A percentile compares a stretch with the other conserved stretches of the same genome.
phyloP scores from a whole-genome alignment of 139 green algal species.

The Zygnema circumcarinatum region DNA sequence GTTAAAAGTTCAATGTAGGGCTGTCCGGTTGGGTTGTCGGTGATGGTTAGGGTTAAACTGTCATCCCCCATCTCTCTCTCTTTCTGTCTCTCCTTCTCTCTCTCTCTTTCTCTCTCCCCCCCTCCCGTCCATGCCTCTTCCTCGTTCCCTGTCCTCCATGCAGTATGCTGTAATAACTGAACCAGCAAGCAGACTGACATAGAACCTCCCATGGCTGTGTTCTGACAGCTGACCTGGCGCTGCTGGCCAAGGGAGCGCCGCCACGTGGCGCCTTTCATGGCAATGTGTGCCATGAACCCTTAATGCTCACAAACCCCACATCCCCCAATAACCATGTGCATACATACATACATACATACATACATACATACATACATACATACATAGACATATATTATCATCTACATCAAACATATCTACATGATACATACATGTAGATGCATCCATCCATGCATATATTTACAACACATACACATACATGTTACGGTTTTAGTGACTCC shows the following conservation, averaged over 20 bases:
- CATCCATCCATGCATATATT: not conserved
- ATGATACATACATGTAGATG: too few relatives aligned
- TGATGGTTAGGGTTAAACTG: not conserved
- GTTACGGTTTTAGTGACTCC: not conserved
- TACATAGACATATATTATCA: too few relatives aligned
- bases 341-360: too few relatives aligned
- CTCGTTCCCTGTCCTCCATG: not conserved
- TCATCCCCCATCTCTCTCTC: not conserved
- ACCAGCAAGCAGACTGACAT: too few relatives aligned
- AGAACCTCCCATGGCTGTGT: not conserved
- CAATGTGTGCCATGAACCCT: too few relatives aligned
- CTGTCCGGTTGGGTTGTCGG: not conserved
- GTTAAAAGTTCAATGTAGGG: not conserved
- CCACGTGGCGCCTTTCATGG: conserved; percentile 2
- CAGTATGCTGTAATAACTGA: not conserved
- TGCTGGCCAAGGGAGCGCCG: conserved; percentile 25
- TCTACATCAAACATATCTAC: too few relatives aligned
- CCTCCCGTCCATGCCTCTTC: not conserved
- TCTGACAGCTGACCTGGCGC: not conserved
- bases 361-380: too few relatives aligned
- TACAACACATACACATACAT: not conserved
- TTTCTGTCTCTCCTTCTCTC: not conserved
- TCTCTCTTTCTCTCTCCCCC: not conserved
- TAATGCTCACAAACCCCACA: too few relatives aligned
- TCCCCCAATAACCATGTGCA: too few relatives aligned